A percentile compares a stretch with the other conserved stretches of the same genome.
These are phyloP conservation scores for Ceratobasidium sp. DNA, from an alignment of 1,284 basidiomycete species.

Conservation along the genomic window DNA sequence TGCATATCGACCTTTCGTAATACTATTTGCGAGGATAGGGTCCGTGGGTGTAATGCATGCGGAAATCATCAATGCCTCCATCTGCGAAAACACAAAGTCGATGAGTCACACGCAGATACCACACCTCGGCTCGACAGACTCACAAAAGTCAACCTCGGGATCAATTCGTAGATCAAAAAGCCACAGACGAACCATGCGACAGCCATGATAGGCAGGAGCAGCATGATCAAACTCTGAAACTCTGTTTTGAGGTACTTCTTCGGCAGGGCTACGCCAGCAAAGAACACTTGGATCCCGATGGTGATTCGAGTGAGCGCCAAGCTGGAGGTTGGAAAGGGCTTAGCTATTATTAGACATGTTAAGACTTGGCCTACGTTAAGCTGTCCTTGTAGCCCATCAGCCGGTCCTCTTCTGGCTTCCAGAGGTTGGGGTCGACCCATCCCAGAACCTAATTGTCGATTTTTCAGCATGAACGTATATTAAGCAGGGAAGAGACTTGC, in stretches of 20 bases:
- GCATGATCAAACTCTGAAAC: slow-evolving; percentile 37
- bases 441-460: slow-evolving; percentile 7
- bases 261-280: slow-evolving; percentile 36
- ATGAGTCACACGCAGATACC: background rate
- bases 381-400: slow-evolving; percentile 36
- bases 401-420: slow-evolving; percentile 28
- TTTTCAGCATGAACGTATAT: background rate
- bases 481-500: background rate
- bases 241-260: slow-evolving; percentile 44
- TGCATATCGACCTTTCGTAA: slow-evolving; percentile 34
- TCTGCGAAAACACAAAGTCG: background rate
- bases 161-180: slow-evolving; percentile 34
- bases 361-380: slow-evolving; percentile 11
- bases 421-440: slow-evolving; percentile 33
- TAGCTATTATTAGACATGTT: background rate
- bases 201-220: slow-evolving; percentile 39
- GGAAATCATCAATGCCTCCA: slow-evolving; percentile 33
- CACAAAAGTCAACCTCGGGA: slow-evolving; percentile 43
- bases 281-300: slow-evolving; percentile 43
- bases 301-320: slow-evolving; percentile 29
- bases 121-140: background rate
- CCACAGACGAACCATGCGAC: slow-evolving; percentile 41
- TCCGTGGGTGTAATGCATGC: slow-evolving; percentile 44
- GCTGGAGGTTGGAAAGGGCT: background rate
- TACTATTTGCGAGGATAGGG: slow-evolving; percentile 35